Base-by-base conservation (phyloP, 345 rosid species). In the Chamaenerion angustifolium region DNA sequence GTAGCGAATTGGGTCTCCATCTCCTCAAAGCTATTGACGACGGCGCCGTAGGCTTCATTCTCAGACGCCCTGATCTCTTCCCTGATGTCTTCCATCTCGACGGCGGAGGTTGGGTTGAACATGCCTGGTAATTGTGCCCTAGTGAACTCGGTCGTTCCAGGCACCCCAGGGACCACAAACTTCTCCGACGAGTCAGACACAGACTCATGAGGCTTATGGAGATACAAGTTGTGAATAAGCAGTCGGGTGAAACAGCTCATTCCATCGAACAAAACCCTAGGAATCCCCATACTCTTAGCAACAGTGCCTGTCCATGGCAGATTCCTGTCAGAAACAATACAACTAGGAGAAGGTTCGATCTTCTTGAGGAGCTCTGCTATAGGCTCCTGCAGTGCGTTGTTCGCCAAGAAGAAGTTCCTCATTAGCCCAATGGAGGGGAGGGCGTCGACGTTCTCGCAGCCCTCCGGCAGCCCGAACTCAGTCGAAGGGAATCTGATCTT, bases 211-310 rank as follows among this genome's bases (percentile, higher is more conserved):
- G 67, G 60, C 47, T 51, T 61, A 12, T 76, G 60, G 0, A 25
- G 54, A 16, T 55, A 50, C 17, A 73, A 25, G 13, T 66, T 64
- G 47, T 56, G 68, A 1, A 51, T 41, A 16, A 72, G 71, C 0
- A 25, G 40, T 16, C 18, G 53, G 18, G 62, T 13, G 59, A 77
- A 73, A 46, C 79, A 73, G 11, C 62, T 58, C 65, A 62, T 68
- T 5, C 71, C 81, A 14, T 75, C 71, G 19, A 78, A 78, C 10
- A 66, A 46, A 3, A 72, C 55, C 43, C 74, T 64, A 0, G 79
- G 79, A 48, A 75, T 60, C 19, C 54, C 40, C 2, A 70, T 52
- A 52, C 62, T 66, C 11, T 0, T 9, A 6, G 85, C 73, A 2
- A 68, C 59, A 1, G 61, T 1, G 14, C 44, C 63, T 0, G 84